phyloP scores from a whole-genome alignment of 148 eudicot species.

The Amaranthus cruentus region DNA sequence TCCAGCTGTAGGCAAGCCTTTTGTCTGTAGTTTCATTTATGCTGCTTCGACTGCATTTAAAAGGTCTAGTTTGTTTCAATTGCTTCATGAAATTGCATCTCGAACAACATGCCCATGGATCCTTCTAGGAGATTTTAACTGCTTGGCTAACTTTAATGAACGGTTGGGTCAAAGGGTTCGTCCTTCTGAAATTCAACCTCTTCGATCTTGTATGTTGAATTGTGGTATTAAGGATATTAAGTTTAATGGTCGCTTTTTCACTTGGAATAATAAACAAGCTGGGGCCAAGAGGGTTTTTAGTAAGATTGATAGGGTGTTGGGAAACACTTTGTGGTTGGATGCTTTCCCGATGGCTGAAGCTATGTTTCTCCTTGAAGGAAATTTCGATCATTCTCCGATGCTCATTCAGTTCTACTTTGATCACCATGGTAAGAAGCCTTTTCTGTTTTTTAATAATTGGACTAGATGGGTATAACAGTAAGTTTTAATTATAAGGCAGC shows the following conservation, averaged over 20 bases:
- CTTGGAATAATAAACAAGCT: background rate
- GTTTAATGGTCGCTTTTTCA: background rate
- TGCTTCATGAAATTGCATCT: no score
- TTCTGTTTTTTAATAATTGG: background rate
- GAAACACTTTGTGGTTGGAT: background rate
- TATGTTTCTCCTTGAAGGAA: background rate
- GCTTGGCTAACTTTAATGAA: background rate
- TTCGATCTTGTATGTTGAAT: background rate
- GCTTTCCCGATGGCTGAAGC: background rate
- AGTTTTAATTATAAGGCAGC: background rate
- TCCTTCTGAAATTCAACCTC: background rate
- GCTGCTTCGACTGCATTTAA: background rate
- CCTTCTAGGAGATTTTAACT: background rate
- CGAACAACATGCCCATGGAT: background rate
- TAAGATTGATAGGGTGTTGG: no score
- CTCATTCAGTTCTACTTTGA: background rate
- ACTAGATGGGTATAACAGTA: background rate
- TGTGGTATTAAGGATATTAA: background rate
- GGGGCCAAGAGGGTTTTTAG: background rate
- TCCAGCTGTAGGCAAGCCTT: no score
- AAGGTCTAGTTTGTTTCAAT: background rate
- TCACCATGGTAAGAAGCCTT: background rate
- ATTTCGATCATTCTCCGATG: background rate
- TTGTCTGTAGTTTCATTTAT: background rate
- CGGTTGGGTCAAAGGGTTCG: background rate